Percentiles rank a stretch among this genome's conserved stretches.
Evolutionary conservation across 208 protist genomes (phyloP).

Genomic region (Trypanosoma caninum): DNA sequence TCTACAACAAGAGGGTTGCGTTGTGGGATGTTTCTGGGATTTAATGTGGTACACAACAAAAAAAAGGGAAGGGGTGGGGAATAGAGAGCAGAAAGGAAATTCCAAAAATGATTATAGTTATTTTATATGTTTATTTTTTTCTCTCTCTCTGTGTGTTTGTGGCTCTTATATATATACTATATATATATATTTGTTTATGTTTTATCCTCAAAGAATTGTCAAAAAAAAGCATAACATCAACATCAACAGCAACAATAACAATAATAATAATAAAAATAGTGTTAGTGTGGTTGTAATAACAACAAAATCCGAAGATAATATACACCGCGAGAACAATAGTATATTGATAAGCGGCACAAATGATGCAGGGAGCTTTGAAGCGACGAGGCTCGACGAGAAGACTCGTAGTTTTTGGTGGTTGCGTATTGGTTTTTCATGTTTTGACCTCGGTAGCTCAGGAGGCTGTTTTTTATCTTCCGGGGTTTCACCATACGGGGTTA

Average conservation of each 20-base stretch:
- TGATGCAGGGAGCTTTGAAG: not conserved
- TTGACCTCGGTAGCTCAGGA: slow-evolving; percentile 43
- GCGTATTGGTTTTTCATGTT: slow-evolving; percentile 42
- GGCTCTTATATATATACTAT: not conserved
- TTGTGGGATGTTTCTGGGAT: slow-evolving; percentile 43
- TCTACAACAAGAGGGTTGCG: slow-evolving; percentile 73
- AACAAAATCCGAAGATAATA: too few relatives aligned
- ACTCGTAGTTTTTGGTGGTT: slow-evolving; percentile 26
- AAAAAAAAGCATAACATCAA: too few relatives aligned
- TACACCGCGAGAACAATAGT: not conserved
- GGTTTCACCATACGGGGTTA: slow-evolving; percentile 38
- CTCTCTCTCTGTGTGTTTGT: not conserved
- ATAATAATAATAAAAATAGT: slow-evolving; percentile 6
- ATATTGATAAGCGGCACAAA: not conserved
- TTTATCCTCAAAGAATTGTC: too few relatives aligned
- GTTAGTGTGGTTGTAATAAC: not conserved
- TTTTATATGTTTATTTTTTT: not conserved
- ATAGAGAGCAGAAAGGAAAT: not conserved
- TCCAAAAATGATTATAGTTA: not conserved
- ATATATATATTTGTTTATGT: too few relatives aligned
- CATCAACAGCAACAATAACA: too few relatives aligned
- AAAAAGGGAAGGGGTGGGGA: not conserved
- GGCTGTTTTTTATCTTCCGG: slow-evolving; percentile 53
- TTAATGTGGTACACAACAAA: not conserved
- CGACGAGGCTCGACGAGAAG: slow-evolving; percentile 17